These are phyloP conservation scores for Alectoria sarmentosa DNA, from an alignment of 495 filamentous ascomycete genomes.

Conservation along the genomic window DNA sequence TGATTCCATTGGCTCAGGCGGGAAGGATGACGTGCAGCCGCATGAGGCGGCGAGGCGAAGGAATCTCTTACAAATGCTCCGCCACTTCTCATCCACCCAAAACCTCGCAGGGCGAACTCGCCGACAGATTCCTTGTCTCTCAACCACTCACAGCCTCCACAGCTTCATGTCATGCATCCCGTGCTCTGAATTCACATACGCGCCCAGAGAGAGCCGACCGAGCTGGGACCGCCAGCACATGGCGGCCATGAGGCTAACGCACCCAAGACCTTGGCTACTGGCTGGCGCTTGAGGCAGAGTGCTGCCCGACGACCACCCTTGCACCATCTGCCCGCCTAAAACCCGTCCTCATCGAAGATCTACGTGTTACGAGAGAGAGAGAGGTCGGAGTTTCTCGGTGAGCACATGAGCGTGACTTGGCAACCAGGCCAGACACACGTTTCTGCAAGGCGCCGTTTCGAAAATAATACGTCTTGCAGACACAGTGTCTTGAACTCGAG, in stretches of 20 bases:
- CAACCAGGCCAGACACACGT: not conserved
- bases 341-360: not conserved
- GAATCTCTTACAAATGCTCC: not conserved
- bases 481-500: not conserved
- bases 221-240: not conserved
- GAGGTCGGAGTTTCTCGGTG: not conserved
- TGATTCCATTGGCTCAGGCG: not conserved
- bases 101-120: not conserved
- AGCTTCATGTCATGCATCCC: not conserved
- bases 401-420: not conserved
- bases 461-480: not conserved
- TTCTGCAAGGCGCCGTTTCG: not conserved
- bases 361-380: not conserved
- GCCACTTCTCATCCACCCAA: not conserved
- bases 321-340: too few species aligned
- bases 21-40: slow-evolving; percentile 1
- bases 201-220: too few species aligned
- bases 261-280: not conserved
- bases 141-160: not conserved
- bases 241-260: not conserved
- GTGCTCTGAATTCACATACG: not conserved
- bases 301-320: not conserved
- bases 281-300: not conserved
- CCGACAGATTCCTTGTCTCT: not conserved
- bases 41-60: not conserved